Evolutionary conservation across 2,329 filamentous ascomycete species (phyloP).

Genomic region (Pseudogymnoascus sp.): DNA sequence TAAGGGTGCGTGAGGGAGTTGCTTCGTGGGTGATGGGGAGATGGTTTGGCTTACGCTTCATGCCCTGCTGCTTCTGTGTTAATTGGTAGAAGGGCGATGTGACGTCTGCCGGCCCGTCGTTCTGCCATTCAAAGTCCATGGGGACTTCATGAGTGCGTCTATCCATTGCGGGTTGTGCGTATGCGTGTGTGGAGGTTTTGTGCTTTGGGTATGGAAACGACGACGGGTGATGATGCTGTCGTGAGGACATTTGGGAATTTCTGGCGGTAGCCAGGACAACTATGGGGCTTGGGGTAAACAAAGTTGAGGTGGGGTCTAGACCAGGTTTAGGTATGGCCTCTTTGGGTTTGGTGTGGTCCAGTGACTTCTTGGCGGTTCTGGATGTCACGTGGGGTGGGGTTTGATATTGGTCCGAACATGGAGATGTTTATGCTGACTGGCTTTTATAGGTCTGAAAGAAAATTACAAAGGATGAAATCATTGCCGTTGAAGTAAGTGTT

Average conservation of each 20-base stretch:
- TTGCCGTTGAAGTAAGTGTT: too few species aligned
- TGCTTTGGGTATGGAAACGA: neutral
- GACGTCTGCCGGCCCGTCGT: slow-evolving; percentile 47
- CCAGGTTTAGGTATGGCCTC: neutral
- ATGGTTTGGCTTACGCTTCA: slow-evolving; percentile 22
- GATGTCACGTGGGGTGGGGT: neutral
- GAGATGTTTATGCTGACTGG: neutral
- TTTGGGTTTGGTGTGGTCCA: slow-evolving; percentile 7
- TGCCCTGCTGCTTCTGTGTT: slow-evolving; percentile 25
- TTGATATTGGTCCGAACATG: neutral
- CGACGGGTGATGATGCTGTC: neutral
- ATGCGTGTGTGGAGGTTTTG: neutral
- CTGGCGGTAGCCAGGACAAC: neutral
- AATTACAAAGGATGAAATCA: neutral
- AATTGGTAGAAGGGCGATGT: slow-evolving; percentile 56
- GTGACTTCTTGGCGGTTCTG: slow-evolving; percentile 5
- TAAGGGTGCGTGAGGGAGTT: too few species aligned
- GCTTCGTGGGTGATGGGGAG: slow-evolving; percentile 19
- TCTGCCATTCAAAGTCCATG: slow-evolving; percentile 63
- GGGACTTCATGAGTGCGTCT: slow-evolving; percentile 51
- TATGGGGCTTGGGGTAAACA: slow-evolving; percentile 6
- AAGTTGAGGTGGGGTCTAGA: slow-evolving; percentile 6
- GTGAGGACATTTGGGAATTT: neutral
- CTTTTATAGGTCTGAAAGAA: neutral
- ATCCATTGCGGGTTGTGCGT: slow-evolving; percentile 37